These are phyloP conservation scores for Phytophthora quininea DNA, from an alignment of 352 stramenopile species.

Conservation along the genomic window DNA sequence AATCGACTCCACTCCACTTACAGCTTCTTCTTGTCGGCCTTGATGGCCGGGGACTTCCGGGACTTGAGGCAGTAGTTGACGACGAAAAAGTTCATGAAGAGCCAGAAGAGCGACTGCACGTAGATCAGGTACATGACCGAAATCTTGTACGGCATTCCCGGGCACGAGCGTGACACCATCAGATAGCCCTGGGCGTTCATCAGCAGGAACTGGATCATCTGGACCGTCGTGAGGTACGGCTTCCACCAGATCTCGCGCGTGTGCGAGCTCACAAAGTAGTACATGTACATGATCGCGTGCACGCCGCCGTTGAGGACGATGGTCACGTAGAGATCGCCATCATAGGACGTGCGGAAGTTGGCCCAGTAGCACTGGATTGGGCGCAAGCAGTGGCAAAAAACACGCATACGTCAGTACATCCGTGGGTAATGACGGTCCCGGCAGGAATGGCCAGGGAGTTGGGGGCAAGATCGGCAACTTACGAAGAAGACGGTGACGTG, in stretches of 20 bases:
- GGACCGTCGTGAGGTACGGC: conserved; percentile 93
- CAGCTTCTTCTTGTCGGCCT: conserved; percentile 46
- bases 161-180: conserved; percentile 45
- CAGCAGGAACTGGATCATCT: conserved; percentile 76
- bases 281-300: conserved; percentile 99
- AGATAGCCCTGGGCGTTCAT: conserved; percentile 48
- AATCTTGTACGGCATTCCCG: conserved; percentile 48
- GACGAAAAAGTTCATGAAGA: conserved; percentile 98
- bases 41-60: conserved; percentile 38
- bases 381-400: conserved; percentile 9
- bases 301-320: conserved; percentile 97
- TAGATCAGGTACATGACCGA: conserved; percentile 50
- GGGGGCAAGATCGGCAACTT: conserved; percentile 34
- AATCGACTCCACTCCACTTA: conserved; percentile 37
- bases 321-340: conserved; percentile 96
- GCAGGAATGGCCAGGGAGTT: background rate
- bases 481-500: conserved; percentile 96
- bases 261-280: conserved; percentile 98
- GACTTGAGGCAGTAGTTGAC: conserved; percentile 82
- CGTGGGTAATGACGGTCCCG: background rate
- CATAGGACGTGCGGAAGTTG: conserved; percentile 92
- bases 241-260: conserved; percentile 98
- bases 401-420: conserved; percentile 21
- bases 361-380: conserved; percentile 88
- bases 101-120: conserved; percentile 89